phyloP scores from a whole-genome alignment of 768 basidiomycete genomes.

The Trametes sanguinea region DNA sequence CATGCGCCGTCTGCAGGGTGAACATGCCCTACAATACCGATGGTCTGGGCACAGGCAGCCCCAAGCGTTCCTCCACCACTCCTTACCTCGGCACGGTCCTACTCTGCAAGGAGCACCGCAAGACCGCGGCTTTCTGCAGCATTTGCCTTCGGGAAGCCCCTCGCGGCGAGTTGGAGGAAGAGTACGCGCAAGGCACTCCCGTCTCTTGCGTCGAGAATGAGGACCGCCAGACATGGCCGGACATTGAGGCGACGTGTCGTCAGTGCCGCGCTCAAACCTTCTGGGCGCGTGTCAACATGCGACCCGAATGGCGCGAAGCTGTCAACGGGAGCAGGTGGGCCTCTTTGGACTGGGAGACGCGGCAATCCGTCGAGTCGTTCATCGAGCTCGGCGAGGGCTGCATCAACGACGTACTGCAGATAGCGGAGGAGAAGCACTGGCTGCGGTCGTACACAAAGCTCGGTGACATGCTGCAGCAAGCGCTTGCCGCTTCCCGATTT shows the following conservation, averaged over 20 bases:
- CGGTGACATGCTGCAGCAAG: slow-evolving; percentile 65
- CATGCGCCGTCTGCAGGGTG: slow-evolving; percentile 70
- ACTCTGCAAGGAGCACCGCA: slow-evolving; percentile 67
- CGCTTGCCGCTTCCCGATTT: slow-evolving; percentile 59
- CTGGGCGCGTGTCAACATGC: slow-evolving; percentile 55
- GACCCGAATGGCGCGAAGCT: slow-evolving; percentile 54
- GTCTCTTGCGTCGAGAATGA: slow-evolving; percentile 68
- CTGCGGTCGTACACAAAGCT: slow-evolving; percentile 64
- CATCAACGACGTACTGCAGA: slow-evolving; percentile 56
- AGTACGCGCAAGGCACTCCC: slow-evolving; percentile 33
- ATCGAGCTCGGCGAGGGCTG: slow-evolving; percentile 73
- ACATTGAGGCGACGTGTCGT: slow-evolving; percentile 67
- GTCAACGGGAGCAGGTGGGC: slow-evolving; percentile 47
- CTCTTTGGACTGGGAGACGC: slow-evolving; percentile 63
- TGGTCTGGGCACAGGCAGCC: slow-evolving; percentile 49
- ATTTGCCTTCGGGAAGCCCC: slow-evolving; percentile 69
- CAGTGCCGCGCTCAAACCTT: slow-evolving; percentile 67
- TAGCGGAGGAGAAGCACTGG: slow-evolving; percentile 76
- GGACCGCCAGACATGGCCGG: slow-evolving; percentile 68
- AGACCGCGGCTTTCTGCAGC: slow-evolving; percentile 58
- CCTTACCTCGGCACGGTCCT: slow-evolving; percentile 48
- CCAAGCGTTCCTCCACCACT: slow-evolving; percentile 46
- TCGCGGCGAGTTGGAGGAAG: slow-evolving; percentile 41
- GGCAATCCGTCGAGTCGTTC: slow-evolving; percentile 69
- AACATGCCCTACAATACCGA: slow-evolving; percentile 53